Evolutionary conservation across 2,329 filamentous ascomycete species (phyloP).

Genomic region (Graphium sp.): DNA sequence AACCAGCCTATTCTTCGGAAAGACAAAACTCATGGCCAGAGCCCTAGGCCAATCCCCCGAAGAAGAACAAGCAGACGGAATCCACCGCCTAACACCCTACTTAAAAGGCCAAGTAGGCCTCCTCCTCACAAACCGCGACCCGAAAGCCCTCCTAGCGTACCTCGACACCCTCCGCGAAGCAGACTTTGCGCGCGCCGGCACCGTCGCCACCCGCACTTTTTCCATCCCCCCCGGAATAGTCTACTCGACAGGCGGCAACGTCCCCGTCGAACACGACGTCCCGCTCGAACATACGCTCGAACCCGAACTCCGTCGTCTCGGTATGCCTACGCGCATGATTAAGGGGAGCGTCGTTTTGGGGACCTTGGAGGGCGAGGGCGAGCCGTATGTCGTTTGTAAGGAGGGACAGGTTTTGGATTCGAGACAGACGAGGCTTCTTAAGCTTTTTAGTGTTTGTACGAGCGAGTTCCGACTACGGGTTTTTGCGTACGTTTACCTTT

Average conservation of each 20-base stretch:
- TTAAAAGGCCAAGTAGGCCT: constrained; percentile 75
- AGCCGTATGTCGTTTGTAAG: constrained; percentile 63
- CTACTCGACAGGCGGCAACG: constrained; percentile 64
- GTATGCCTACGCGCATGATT: constrained; percentile 75
- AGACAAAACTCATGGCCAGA: constrained; percentile 97
- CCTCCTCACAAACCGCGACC: constrained; percentile 69
- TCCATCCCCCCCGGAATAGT: constrained; percentile 71
- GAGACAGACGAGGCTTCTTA: constrained; percentile 81
- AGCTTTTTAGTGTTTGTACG: constrained; percentile 81
- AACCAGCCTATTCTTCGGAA: constrained; percentile 84
- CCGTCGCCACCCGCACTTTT: constrained; percentile 56
- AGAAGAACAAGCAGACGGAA: constrained; percentile 65
- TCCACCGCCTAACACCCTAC: constrained; percentile 51
- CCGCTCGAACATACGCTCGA: constrained; percentile 78
- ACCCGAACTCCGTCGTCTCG: constrained; percentile 75
- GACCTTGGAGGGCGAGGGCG: constrained; percentile 31
- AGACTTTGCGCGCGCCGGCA: constrained; percentile 85
- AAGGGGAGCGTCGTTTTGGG: constrained; percentile 73
- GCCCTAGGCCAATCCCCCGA: constrained; percentile 67
- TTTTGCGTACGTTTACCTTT: constrained; percentile 40
- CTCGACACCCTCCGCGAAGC: constrained; percentile 57
- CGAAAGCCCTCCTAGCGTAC: constrained; percentile 50
- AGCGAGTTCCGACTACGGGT: constrained; percentile 79
- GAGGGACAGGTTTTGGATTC: constrained; percentile 77
- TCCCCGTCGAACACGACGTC: constrained; percentile 67